These are phyloP conservation scores for Exophiala alcalophila DNA, from an alignment of 2,329 filamentous ascomycete species.

Conservation along the genomic window DNA sequence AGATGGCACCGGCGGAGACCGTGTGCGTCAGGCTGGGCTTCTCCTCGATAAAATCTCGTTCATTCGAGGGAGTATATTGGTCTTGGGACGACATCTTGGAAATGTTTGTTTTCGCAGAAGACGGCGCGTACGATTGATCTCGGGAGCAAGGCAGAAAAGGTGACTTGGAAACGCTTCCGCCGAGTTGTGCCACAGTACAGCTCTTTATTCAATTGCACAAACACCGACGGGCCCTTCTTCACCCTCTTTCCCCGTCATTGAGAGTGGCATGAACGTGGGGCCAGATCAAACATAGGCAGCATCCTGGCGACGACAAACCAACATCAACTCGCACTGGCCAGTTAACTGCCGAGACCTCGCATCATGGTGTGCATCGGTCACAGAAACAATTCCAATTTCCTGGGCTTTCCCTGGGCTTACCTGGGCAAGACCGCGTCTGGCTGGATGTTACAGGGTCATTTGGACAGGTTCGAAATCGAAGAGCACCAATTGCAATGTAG, in stretches of 20 bases:
- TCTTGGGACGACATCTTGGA: constrained; percentile 16
- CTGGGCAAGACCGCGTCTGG: constrained; percentile 5
- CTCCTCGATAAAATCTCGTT: constrained; percentile 20
- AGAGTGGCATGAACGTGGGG: constrained; percentile 13
- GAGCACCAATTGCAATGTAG: constrained; percentile 2
- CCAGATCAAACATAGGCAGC: not conserved
- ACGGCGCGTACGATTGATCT: not conserved
- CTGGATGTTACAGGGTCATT: not conserved
- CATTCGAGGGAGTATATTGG: constrained; percentile 13
- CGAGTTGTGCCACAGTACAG: no score
- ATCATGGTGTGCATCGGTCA: constrained; percentile 15
- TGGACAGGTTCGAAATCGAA: not conserved
- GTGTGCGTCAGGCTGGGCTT: constrained; percentile 22
- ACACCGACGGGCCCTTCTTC: not conserved
- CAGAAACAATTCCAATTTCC: constrained; percentile 16
- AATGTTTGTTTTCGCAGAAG: not conserved
- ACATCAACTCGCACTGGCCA: constrained; percentile 4
- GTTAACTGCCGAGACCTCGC: constrained; percentile 12
- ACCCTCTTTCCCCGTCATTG: not conserved
- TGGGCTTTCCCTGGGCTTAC: not conserved
- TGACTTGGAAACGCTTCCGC: no score
- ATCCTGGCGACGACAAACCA: not conserved
- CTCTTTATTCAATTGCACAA: constrained; percentile 3
- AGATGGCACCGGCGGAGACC: constrained; percentile 24
- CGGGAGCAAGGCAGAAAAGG: not conserved